Evolutionary conservation across 192 early-diverging fungal genomes (phyloP).

Genomic region (Haplosporangium gracile): DNA sequence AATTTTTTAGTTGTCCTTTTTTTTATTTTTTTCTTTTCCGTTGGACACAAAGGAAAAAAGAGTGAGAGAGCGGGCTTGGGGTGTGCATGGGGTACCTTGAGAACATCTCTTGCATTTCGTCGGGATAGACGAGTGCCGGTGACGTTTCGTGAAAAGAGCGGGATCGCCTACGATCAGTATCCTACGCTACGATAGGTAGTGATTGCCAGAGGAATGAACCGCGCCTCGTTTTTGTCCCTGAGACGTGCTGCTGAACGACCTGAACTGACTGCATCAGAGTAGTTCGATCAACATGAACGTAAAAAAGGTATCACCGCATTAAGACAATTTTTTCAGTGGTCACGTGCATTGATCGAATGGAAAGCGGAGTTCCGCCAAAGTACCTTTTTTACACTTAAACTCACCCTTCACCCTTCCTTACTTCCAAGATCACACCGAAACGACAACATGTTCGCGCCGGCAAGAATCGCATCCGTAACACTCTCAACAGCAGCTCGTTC

Average conservation of each 20-base stretch:
- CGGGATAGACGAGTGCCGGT: too few species aligned
- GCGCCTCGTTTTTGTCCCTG: neutral
- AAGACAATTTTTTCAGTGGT: neutral
- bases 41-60: too few species aligned
- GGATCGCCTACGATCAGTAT: neutral
- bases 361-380: neutral
- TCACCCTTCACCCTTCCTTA: neutral
- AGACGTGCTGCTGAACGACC: neutral
- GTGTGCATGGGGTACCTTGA: too few species aligned
- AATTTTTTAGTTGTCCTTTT: too few species aligned
- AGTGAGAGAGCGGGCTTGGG: too few species aligned
- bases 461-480: neutral
- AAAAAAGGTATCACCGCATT: too few species aligned
- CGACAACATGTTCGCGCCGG: neutral
- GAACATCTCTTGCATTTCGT: too few species aligned
- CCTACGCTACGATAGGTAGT: neutral
- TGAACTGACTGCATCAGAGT: neutral
- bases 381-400: neutral
- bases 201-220: neutral
- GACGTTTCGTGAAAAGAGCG: too few species aligned
- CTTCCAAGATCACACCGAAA: neutral
- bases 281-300: neutral
- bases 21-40: too few species aligned
- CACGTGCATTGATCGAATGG: neutral
- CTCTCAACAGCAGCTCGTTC: neutral